phyloP scores from a whole-genome alignment of 2,329 filamentous ascomycete genomes.

The Microdochium nivale region DNA sequence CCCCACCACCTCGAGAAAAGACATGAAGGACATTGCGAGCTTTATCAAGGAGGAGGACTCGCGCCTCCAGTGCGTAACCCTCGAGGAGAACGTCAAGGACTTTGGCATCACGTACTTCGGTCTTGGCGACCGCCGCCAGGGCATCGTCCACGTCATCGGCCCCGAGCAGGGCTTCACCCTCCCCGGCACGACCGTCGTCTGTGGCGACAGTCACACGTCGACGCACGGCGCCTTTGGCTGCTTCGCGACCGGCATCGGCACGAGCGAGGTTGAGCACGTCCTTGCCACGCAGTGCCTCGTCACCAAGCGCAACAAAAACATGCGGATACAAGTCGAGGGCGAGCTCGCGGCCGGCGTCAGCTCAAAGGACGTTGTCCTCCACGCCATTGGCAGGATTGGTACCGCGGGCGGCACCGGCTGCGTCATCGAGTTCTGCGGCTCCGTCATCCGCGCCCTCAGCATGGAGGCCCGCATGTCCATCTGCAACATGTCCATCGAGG shows the following conservation, averaged over 20 bases:
- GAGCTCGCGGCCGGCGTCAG: slow-evolving; percentile 84
- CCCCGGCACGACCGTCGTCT: slow-evolving; percentile 92
- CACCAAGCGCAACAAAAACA: slow-evolving; percentile 94
- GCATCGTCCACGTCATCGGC: slow-evolving; percentile 96
- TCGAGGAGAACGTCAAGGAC: slow-evolving; percentile 95
- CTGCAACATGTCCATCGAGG: slow-evolving; percentile 99
- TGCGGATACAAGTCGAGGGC: slow-evolving; percentile 93
- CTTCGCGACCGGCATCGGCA: slow-evolving; percentile 94
- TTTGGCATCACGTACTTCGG: slow-evolving; percentile 97
- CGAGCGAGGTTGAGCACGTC: slow-evolving; percentile 97
- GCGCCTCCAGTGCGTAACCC: slow-evolving; percentile 83
- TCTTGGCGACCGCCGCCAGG: slow-evolving; percentile 90
- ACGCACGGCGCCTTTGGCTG: slow-evolving; percentile 96
- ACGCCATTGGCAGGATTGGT: slow-evolving; percentile 88
- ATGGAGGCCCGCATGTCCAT: slow-evolving; percentile 99
- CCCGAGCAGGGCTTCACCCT: slow-evolving; percentile 98
- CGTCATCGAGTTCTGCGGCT: slow-evolving; percentile 96
- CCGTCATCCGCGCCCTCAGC: slow-evolving; percentile 78
- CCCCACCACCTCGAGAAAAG: slow-evolving; percentile 82
- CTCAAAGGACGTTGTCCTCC: slow-evolving; percentile 90
- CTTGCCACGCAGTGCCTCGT: slow-evolving; percentile 93
- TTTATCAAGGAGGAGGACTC: slow-evolving; percentile 96
- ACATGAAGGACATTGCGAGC: slow-evolving; percentile 83
- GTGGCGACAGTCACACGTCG: slow-evolving; percentile 95
- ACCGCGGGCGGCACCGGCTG: slow-evolving; percentile 90